Evolutionary conservation across 805 yeast genomes (phyloP), one percentile per base, ranked within the genome.

Genomic region (Sungouiozyma intestinalis): DNA sequence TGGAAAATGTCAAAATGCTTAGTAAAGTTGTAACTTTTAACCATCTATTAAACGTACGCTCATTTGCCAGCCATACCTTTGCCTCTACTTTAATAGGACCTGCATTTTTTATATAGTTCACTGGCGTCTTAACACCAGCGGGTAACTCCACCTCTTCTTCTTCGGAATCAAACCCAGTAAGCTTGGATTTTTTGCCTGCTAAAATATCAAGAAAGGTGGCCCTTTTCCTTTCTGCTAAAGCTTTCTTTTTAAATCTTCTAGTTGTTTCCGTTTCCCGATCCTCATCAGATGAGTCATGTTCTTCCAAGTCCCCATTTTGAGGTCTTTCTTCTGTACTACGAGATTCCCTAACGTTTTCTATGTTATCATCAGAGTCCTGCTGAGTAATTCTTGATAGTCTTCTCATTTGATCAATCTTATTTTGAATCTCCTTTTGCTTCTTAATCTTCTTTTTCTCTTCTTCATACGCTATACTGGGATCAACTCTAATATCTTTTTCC

Each of bases 41-140:
- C 98, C 98, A 92, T 63, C 94, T 76, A 69, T 85, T 81, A 67
- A 88, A 90, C 3, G 98, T 92, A 63, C 98, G 81, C 67, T 92
- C 98, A 58, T 92, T 92, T 21, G 98, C 98, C 49, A 92, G 72
- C 97, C 97, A 92, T 13, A 92, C 98, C 59, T 92, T 92, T 24
- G 97, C 94, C 67, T 92, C 98, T 45, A 92, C 88, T 64, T 84
- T 87, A 43, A 87, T 76, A 1, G 96, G 92, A 6, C 96, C 95
- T 20, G 88, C 80, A 60, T 87, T 87, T 57, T 88, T 84, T 53
- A 90, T 72, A 64, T 84, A 76, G 27, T 72, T 68, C 19, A 73
- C 76, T 42, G 98, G 98, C 57, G 81, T 84, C 36, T 71, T 69
- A 16, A 90, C 97, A 14, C 97, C 97, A 2, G 83, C 78, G 11